Conservation (phyloP, 306 rosid species). For the Quercus gilva region DNA sequence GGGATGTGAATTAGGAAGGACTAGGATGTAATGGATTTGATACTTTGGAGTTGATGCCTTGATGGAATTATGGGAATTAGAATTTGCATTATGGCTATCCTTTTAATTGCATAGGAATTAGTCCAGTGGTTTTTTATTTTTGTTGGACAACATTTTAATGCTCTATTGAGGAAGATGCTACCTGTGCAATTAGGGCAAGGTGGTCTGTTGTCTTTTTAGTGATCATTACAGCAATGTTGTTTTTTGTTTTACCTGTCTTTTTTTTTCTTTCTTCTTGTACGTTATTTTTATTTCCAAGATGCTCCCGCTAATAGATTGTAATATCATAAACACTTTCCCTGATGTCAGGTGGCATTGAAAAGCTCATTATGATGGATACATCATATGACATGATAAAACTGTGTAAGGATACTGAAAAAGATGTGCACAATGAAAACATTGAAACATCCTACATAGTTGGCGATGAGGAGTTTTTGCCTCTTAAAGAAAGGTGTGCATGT, state of each 20-base stretch:
- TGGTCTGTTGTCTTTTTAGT: neutral
- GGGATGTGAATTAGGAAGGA: neutral
- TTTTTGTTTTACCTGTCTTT: slow-evolving; percentile 1
- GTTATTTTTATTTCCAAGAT: neutral
- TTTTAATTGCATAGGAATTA: neutral
- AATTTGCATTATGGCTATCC: neutral
- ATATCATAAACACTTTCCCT: neutral
- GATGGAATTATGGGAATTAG: neutral
- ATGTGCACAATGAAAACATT: slow-evolving; percentile 24
- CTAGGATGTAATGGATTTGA: neutral
- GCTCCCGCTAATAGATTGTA: neutral
- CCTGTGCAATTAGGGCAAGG: neutral
- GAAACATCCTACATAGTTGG: slow-evolving; percentile 70
- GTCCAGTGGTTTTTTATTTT: neutral
- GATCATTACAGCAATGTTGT: neutral
- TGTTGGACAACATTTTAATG: neutral
- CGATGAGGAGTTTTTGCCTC: slow-evolving; percentile 86
- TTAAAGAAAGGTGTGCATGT: slow-evolving; percentile 65
- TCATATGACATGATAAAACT: slow-evolving; percentile 71
- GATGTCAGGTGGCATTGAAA: slow-evolving; percentile 64
- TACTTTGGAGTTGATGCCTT: neutral
- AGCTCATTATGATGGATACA: slow-evolving; percentile 79
- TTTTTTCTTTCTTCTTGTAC: neutral
- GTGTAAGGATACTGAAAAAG: slow-evolving; percentile 51
- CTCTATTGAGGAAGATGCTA: neutral